Conservation (phyloP, 164 flowering plant genomes). For the Akebia trifoliata region DNA sequence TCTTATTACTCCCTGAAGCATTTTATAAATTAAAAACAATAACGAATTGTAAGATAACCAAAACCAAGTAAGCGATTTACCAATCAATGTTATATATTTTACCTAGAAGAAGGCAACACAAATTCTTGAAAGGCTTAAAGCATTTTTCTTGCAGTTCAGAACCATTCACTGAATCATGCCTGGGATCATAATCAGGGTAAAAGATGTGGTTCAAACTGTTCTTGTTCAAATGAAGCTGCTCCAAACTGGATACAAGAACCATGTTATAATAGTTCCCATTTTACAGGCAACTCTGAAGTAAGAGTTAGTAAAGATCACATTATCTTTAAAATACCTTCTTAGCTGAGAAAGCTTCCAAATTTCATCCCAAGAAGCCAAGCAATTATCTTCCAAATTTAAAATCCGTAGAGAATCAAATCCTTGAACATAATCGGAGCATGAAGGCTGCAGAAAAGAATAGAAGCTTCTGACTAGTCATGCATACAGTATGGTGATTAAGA, state of each 20-base stretch:
- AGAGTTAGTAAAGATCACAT: slow-evolving; percentile 1
- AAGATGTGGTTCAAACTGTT: slow-evolving; percentile 46
- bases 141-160: slow-evolving; percentile 23
- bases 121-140: slow-evolving; percentile 50
- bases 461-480: slow-evolving; percentile 3
- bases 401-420: slow-evolving; percentile 71
- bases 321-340: slow-evolving; percentile 39
- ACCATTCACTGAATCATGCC: slow-evolving; percentile 13
- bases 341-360: slow-evolving; percentile 67
- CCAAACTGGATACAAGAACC: slow-evolving; percentile 52
- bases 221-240: slow-evolving; percentile 88
- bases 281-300: neutral
- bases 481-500: neutral
- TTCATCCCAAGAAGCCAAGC: slow-evolving; percentile 71
- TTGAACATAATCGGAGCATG: slow-evolving; percentile 43
- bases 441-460: slow-evolving; percentile 33
- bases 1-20: slow-evolving; percentile 68
- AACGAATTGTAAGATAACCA: neutral
- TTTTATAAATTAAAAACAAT: slow-evolving; percentile 5
- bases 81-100: slow-evolving; percentile 7
- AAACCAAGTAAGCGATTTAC: neutral
- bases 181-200: slow-evolving; percentile 41
- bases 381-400: slow-evolving; percentile 83
- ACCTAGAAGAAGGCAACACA: slow-evolving; percentile 87
- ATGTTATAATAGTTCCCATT: slow-evolving; percentile 1